Conservation (phyloP, 163 green algal genomes). For the Scenedesmus sp. region DNA sequence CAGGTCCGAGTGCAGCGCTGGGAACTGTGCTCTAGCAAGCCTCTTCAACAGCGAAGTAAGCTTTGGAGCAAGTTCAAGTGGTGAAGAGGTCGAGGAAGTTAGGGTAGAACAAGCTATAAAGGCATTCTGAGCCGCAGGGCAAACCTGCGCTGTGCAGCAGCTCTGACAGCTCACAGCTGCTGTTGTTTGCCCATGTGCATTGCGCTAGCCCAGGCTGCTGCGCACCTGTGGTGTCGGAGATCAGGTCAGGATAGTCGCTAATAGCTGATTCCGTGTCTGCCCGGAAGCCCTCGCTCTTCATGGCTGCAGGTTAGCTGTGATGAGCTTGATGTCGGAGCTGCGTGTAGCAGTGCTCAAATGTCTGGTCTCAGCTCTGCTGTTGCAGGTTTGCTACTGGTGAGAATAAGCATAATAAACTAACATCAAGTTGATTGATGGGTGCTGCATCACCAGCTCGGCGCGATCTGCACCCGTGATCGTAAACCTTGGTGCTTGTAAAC, state of each 20-base stretch:
- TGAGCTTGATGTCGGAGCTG: background rate
- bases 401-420: background rate
- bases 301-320: background rate
- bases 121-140: too few relatives aligned
- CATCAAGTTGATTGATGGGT: background rate
- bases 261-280: background rate
- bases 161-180: background rate
- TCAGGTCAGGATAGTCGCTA: conserved; percentile 12
- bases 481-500: background rate
- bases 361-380: background rate
- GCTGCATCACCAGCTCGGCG: background rate
- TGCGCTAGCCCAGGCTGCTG: background rate
- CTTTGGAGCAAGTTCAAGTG: too few relatives aligned
- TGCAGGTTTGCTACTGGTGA: background rate
- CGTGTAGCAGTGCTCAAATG: background rate
- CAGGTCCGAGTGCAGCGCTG: too few relatives aligned
- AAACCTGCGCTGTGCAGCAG: background rate
- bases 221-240: background rate
- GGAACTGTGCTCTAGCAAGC: too few relatives aligned
- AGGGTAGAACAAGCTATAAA: too few relatives aligned
- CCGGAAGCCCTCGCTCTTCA: conserved; percentile 29
- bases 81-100: too few relatives aligned
- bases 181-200: background rate
- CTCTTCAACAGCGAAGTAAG: too few relatives aligned
- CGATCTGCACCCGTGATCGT: background rate